Conservation (phyloP, 1,284 basidiomycete genomes). For the Boletus calvinii region DNA sequence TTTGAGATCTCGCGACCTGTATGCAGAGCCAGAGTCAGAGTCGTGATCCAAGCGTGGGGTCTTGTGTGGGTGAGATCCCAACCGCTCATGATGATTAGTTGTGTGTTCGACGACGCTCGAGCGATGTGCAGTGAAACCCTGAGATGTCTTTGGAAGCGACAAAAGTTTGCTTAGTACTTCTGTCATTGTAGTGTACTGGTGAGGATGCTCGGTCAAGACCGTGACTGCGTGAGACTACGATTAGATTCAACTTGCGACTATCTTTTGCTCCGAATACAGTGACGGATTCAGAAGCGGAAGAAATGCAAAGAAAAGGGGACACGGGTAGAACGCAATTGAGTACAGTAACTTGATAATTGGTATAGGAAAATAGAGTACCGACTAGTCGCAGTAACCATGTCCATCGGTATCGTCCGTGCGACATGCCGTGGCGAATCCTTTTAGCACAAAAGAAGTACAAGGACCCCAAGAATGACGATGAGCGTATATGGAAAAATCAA, state of each 20-base stretch:
- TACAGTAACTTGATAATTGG: not conserved
- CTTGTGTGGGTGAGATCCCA: constrained; percentile 61
- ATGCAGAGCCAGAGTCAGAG: constrained; percentile 62
- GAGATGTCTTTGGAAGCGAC: constrained; percentile 52
- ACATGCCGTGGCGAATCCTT: constrained; percentile 12
- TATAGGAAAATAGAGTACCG: not conserved
- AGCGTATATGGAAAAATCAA: not conserved
- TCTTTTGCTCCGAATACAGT: not conserved
- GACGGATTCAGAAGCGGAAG: too few relatives aligned
- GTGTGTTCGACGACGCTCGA: constrained; percentile 35
- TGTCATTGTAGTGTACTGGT: constrained; percentile 19
- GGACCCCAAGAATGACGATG: not conserved
- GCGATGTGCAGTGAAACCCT: constrained; percentile 48
- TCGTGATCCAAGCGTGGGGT: constrained; percentile 60
- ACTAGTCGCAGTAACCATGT: too few relatives aligned
- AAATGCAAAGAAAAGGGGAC: too few relatives aligned
- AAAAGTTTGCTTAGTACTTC: constrained; percentile 39
- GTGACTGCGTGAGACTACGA: not conserved
- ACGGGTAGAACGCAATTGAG: too few relatives aligned
- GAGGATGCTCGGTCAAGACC: not conserved
- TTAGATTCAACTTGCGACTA: not conserved
- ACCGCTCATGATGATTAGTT: constrained; percentile 34
- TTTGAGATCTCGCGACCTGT: constrained; percentile 44
- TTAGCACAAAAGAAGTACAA: not conserved
- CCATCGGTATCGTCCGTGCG: not conserved